Percentiles rank a stretch among this genome's conserved stretches.
These are phyloP conservation scores for Neonectria ditissima DNA, from an alignment of 2,329 filamentous ascomycete genomes.

Conservation along the genomic window DNA sequence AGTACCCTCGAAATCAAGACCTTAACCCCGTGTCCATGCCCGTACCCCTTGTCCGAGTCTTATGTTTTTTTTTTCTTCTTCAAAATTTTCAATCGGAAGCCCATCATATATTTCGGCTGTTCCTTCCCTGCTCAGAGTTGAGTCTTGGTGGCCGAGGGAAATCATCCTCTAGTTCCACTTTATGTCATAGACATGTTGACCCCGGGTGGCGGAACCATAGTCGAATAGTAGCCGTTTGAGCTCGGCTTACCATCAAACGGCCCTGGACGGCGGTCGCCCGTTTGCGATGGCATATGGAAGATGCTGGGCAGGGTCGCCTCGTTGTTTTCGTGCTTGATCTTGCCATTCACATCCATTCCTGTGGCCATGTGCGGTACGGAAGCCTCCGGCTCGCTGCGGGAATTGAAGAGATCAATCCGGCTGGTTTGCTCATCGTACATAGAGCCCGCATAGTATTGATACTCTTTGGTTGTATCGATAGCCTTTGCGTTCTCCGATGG, in stretches of 20 bases:
- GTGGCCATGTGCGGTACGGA: conserved; percentile 48
- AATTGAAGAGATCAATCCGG: conserved; percentile 63
- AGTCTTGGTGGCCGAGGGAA: background rate
- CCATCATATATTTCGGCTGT: conserved; percentile 21
- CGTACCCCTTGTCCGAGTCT: conserved; percentile 18
- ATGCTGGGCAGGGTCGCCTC: conserved; percentile 59
- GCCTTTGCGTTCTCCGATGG: conserved; percentile 64
- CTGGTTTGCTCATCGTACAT: conserved; percentile 63
- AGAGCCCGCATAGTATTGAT: conserved; percentile 65
- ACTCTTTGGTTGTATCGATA: conserved; percentile 62
- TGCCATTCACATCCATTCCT: conserved; percentile 49
- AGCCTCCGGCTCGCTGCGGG: conserved; percentile 52
- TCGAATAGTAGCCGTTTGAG: conserved; percentile 67
- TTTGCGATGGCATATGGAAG: conserved; percentile 55
- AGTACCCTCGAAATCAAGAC: conserved; percentile 28
- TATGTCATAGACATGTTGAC: conserved; percentile 57
- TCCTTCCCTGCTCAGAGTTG: background rate
- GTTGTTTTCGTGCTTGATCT: conserved; percentile 65
- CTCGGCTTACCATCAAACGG: conserved; percentile 66
- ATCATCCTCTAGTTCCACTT: conserved; percentile 1
- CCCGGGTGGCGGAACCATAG: conserved; percentile 60
- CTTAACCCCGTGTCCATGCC: conserved; percentile 38
- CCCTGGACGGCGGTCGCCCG: conserved; percentile 55
- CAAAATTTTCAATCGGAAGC: conserved; percentile 21
- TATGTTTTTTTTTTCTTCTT: conserved; percentile 21